Base-by-base conservation (phyloP, 2,329 filamentous ascomycete genomes). In the Hypoxylon sp. region DNA sequence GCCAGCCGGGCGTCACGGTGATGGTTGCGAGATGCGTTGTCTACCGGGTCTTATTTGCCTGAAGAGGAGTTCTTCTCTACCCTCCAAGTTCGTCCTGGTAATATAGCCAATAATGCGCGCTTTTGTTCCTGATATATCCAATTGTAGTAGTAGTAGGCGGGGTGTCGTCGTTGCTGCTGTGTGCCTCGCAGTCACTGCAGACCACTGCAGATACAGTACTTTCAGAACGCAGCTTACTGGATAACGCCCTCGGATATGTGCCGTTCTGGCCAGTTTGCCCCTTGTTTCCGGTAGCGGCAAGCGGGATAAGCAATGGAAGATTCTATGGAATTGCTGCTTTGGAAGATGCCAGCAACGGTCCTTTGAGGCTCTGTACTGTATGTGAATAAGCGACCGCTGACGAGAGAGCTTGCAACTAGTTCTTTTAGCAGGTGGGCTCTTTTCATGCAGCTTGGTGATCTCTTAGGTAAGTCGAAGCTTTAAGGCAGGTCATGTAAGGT, bases 391-490 rank as follows among this genome's bases (percentile, higher is more conserved):
- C 40, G 57, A 65, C 54, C 49, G 59, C 59, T 57, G 59, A 60
- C 38, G 56, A 63, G 54, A 61, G 46, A 61, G 46, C 36, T 56
- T 50, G 42, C 57, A 58, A 50, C 60, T 55, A 53, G 32, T 57
- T 32, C n/a, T n/a, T 57, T 33, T 60, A 60, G 57, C 51, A 40
- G 36, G 64, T 60, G 57, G 64, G 58, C 45, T 48, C 49, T 51
- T 49, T 46, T 48, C 52, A 67, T 69, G 67, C 67, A 65, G 57
- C 67, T 63, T 58, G 64, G 54, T 62, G 58, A 61, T 62, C 67
- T 64, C 53, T 66, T 61, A 61, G 58, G 50, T 59, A 62, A 62
- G 58, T 53, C 32, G 12, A 48, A 32, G 56, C n/a, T 30, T 56
- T 51, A 49, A 64, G 44, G 50, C 54, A 60, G 65, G 56, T 61